These are phyloP conservation scores for Elsinoe necatrix DNA, from an alignment of 2,329 filamentous ascomycete species.

Conservation along the genomic window DNA sequence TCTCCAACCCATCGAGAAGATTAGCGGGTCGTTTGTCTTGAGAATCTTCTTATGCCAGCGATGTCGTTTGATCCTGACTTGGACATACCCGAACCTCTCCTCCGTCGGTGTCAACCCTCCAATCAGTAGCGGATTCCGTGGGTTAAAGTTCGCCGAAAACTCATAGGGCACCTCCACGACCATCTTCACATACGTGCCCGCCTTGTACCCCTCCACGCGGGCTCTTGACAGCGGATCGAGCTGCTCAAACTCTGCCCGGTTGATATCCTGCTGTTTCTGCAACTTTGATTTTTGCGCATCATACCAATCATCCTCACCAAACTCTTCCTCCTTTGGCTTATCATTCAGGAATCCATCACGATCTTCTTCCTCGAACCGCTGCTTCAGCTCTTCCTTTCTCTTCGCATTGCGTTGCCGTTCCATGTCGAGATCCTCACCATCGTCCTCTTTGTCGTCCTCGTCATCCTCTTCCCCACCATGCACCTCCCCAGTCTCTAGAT, in stretches of 20 bases:
- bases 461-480: conserved; percentile 34
- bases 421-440: conserved; percentile 58
- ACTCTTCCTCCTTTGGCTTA: conserved; percentile 72
- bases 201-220: conserved; percentile 80
- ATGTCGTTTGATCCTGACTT: conserved; percentile 93
- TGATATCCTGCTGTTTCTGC: conserved; percentile 94
- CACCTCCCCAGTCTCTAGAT: conserved; percentile 69
- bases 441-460: conserved; percentile 35
- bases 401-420: conserved; percentile 87
- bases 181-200: conserved; percentile 87
- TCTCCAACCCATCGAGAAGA: conserved; percentile 94
- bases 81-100: conserved; percentile 89
- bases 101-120: conserved; percentile 91
- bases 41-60: conserved; percentile 99
- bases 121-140: conserved; percentile 74
- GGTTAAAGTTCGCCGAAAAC: conserved; percentile 74
- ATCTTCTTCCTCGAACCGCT: conserved; percentile 95
- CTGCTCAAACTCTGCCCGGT: conserved; percentile 82
- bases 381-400: conserved; percentile 86
- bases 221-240: conserved; percentile 77
- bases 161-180: conserved; percentile 88
- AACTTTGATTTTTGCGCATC: conserved; percentile 90
- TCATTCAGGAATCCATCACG: conserved; percentile 91
- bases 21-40: conserved; percentile 94
- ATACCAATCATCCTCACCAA: conserved; percentile 98